Base-by-base conservation (phyloP, 1,139 yeast species). In the Kurtzmaniella natalensis region DNA sequence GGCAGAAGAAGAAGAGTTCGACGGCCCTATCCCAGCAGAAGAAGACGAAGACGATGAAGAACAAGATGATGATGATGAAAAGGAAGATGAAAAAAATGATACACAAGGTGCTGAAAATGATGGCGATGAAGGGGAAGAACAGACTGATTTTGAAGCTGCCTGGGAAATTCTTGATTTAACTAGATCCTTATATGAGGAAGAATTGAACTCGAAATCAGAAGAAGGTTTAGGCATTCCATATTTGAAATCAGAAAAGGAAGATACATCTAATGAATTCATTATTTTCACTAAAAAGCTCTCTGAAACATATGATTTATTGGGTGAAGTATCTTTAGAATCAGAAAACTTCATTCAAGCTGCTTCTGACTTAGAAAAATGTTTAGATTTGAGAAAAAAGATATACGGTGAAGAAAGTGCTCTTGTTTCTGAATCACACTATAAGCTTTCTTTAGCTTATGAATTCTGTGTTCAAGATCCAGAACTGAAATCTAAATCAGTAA, bases 301-400 rank as follows among this genome's bases (percentile, higher is more conserved):
- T 0, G 94, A 86, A 39, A 76, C 82, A 1, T 83, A 79, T 50
- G 94, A 84, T 50, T 58, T 89, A 7, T 65, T 88, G 15, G 97
- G 97, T 16, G 97, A 92, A 53, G 84, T 89, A 5, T 82, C 95
- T 0, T 63, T 88, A 27, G 96, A 88, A 51, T 78, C 89, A 2
- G 89, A 88, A 46, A 85, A 86, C 55, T 86, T 86, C 52, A 60
- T 64, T 10, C 95, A 86, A 55, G 85, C 95, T 0, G 76, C 81
- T 0, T 64, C 60, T 17, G 96, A 88, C 53, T 72, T 85, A 37
- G 61, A 65, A 31, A 59, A 71, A 10, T 67, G 86, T 34, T 67
- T 84, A 28, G 59, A 71, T 15, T 58, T 83, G 33, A 72, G 89
- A 51, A 50, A 63, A 32, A 63, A 76, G 40, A 59, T 86, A 25